A percentile compares a stretch with the other conserved stretches of the same genome.
Conservation (phyloP, 345 rosid species). For the Populus alba region DNA sequence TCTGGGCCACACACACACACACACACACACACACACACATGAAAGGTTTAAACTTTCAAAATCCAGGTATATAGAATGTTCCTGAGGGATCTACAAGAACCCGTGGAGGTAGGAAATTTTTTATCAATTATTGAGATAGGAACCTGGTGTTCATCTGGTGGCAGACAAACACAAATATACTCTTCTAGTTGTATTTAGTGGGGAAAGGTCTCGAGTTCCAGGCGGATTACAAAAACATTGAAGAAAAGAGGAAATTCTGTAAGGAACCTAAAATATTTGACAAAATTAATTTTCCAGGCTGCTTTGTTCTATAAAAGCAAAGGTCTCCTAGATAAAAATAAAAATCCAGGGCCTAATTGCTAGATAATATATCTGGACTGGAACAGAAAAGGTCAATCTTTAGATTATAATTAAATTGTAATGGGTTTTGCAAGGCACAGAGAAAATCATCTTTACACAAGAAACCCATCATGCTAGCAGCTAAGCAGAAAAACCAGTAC, state of each 20-base stretch:
- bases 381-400: constrained; percentile 2
- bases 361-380: too few species aligned
- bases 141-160: constrained; percentile 26
- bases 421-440: constrained; percentile 25
- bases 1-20: neutral
- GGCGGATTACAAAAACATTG: neutral
- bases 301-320: neutral
- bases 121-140: constrained; percentile 11
- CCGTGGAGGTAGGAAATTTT: too few species aligned
- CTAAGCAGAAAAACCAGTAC: constrained; percentile 22
- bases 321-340: neutral
- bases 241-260: neutral
- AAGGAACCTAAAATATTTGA: neutral
- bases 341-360: too few species aligned
- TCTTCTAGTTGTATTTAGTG: neutral
- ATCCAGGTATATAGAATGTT: neutral
- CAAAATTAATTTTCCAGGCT: neutral
- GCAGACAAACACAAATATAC: constrained; percentile 21
- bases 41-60: constrained; percentile 14
- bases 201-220: neutral
- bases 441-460: constrained; percentile 32
- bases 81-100: neutral
- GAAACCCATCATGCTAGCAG: constrained; percentile 23
- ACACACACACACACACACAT: neutral
- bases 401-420: neutral